These are phyloP conservation scores for Trypanosoma scelopori DNA, from an alignment of 208 protist genomes.

Conservation along the genomic window DNA sequence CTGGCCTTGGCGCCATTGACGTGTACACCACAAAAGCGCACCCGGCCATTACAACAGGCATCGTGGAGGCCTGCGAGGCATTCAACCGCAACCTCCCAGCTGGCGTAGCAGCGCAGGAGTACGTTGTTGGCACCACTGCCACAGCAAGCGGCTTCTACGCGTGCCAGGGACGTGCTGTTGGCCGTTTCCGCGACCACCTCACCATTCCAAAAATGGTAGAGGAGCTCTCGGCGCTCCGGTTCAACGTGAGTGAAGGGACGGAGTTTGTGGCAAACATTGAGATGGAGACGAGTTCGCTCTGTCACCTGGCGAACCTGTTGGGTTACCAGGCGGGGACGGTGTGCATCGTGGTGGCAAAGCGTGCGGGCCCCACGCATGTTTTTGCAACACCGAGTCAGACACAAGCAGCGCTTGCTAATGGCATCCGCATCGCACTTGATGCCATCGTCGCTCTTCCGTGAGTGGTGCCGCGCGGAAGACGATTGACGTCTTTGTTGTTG, in stretches of 20 bases:
- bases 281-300: conserved; percentile 76
- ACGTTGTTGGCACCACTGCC: conserved; percentile 63
- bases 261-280: conserved; percentile 71
- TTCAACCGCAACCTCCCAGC: conserved; percentile 32
- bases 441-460: conserved; percentile 34
- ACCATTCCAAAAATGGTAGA: conserved; percentile 52
- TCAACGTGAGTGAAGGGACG: conserved; percentile 42
- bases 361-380: conserved; percentile 30
- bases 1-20: conserved; percentile 48
- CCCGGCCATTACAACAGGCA: conserved; percentile 41
- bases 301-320: conserved; percentile 58
- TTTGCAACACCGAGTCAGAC: conserved; percentile 53
- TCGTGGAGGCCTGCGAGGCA: conserved; percentile 41
- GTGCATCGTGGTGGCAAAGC: conserved; percentile 59
- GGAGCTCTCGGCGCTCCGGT: conserved; percentile 46
- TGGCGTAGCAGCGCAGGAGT: conserved; percentile 33
- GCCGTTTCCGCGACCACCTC: conserved; percentile 49
- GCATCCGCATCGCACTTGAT: conserved; percentile 55
- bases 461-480: neutral
- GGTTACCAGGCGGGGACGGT: conserved; percentile 69
- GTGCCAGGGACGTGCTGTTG: conserved; percentile 70
- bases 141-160: conserved; percentile 76
- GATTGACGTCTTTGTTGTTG: neutral
- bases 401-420: conserved; percentile 32
- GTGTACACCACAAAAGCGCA: conserved; percentile 65